phyloP scores from a whole-genome alignment of 768 basidiomycete species.

The Guyanaporus albipodus region DNA sequence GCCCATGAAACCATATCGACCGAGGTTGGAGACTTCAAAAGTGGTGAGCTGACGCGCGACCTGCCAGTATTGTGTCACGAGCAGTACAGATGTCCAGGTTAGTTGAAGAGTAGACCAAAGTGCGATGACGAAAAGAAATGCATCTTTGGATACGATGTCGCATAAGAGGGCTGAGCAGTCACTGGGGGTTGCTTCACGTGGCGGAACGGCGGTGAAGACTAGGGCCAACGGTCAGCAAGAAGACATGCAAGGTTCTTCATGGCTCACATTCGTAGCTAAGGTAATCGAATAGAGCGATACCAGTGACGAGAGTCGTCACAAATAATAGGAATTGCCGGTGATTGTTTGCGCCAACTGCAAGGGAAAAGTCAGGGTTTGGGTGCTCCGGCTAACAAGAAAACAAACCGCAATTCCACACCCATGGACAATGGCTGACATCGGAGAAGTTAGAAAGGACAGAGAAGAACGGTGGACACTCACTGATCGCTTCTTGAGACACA shows the following conservation, averaged over 20 bases:
- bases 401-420: slow-evolving; percentile 98
- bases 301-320: slow-evolving; percentile 77
- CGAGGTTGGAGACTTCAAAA: slow-evolving; percentile 91
- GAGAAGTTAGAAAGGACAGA: slow-evolving; percentile 1
- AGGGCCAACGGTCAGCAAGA: background rate
- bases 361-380: slow-evolving; percentile 5
- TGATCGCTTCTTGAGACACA: slow-evolving; percentile 92
- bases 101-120: slow-evolving; percentile 91
- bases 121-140: slow-evolving; percentile 80
- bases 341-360: slow-evolving; percentile 81
- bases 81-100: slow-evolving; percentile 88
- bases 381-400: slow-evolving; percentile 5
- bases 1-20: slow-evolving; percentile 96
- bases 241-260: background rate
- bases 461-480: slow-evolving; percentile 41
- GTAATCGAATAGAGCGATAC: slow-evolving; percentile 78
- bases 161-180: slow-evolving; percentile 50
- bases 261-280: slow-evolving; percentile 80
- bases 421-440: slow-evolving; percentile 81
- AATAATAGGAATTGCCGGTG: slow-evolving; percentile 97
- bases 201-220: slow-evolving; percentile 54
- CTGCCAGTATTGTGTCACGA: slow-evolving; percentile 88
- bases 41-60: slow-evolving; percentile 94
- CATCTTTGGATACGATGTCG: slow-evolving; percentile 62
- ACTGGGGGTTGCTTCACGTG: background rate